These are phyloP conservation scores for Trypanosomatidae sp. DNA, from an alignment of 208 protist genomes.

Conservation along the genomic window DNA sequence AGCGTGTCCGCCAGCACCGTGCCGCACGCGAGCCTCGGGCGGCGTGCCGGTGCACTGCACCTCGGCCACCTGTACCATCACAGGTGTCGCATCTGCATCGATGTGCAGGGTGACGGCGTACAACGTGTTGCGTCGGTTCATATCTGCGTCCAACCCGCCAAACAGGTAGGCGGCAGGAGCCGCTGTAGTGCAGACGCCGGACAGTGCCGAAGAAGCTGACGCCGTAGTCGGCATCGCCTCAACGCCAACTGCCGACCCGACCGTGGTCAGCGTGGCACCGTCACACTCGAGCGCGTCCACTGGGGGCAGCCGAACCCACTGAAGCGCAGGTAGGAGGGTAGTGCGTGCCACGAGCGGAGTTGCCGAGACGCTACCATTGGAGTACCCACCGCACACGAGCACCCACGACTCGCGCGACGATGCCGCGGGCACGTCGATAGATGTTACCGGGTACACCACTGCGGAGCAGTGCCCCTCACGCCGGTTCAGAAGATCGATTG, in stretches of 20 bases:
- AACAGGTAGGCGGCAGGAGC: conserved; percentile 53
- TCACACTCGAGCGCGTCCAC: conserved; percentile 49
- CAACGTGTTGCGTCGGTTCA: conserved; percentile 46
- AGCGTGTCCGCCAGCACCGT: conserved; percentile 35
- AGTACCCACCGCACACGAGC: conserved; percentile 62
- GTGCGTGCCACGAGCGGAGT: conserved; percentile 32
- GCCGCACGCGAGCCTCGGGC: conserved; percentile 48
- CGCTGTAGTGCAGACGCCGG: not conserved
- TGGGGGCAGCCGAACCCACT: conserved; percentile 33
- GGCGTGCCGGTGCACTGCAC: conserved; percentile 37
- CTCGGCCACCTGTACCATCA: conserved; percentile 13
- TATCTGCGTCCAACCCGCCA: conserved; percentile 56
- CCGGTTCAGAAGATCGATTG: conserved; percentile 36
- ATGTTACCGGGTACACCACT: conserved; percentile 11
- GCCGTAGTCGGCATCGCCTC: not conserved
- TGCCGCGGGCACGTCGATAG: not conserved
- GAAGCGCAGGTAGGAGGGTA: conserved; percentile 26
- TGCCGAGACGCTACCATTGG: conserved; percentile 48
- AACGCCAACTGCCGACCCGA: conserved; percentile 4
- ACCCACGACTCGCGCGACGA: conserved; percentile 32
- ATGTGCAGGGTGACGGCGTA: conserved; percentile 16
- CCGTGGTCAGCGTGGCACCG: conserved; percentile 48
- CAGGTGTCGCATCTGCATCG: not conserved
- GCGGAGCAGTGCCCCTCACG: conserved; percentile 75
- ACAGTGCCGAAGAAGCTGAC: not conserved